phyloP scores from a whole-genome alignment of 192 early-diverging fungal genomes.

The Coemansia sp. region DNA sequence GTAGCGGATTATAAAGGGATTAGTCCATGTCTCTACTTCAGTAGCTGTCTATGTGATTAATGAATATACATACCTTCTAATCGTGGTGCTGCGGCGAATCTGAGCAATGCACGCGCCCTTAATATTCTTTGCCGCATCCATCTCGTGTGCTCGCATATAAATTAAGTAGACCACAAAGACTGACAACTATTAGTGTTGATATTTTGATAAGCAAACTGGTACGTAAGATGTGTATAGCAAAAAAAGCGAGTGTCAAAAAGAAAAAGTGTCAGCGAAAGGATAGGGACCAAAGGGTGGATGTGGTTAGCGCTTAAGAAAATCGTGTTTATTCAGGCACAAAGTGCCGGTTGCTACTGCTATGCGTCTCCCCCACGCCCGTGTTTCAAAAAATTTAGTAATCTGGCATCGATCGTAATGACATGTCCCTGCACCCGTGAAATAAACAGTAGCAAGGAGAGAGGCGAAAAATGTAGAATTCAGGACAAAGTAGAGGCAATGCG shows the following conservation, averaged over 20 bases:
- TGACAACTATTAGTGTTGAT: no score
- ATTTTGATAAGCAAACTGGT: not conserved
- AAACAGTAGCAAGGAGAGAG: not conserved
- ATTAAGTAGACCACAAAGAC: not conserved
- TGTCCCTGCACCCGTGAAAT: not conserved
- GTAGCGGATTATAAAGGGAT: not conserved
- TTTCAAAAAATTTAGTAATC: not conserved
- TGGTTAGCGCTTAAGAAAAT: not conserved
- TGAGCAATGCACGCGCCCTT: conserved; percentile 13
- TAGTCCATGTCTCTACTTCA: not conserved
- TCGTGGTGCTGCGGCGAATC: conserved; percentile 10
- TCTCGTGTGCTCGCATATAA: not conserved
- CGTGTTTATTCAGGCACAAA: not conserved
- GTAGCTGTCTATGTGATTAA: not conserved
- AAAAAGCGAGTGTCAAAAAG: not conserved
- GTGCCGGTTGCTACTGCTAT: conserved; percentile 1
- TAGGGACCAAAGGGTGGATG: no score
- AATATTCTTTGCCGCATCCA: conserved; percentile 18
- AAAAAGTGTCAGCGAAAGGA: no score
- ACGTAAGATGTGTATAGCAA: not conserved
- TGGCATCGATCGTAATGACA: not conserved
- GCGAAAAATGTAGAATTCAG: not conserved
- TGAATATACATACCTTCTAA: conserved; percentile 24
- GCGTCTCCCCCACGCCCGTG: not conserved
- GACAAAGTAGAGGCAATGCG: not conserved